These are phyloP conservation scores for Aspergillus tanneri DNA, from an alignment of 2,329 filamentous ascomycete species.

Conservation along the genomic window DNA sequence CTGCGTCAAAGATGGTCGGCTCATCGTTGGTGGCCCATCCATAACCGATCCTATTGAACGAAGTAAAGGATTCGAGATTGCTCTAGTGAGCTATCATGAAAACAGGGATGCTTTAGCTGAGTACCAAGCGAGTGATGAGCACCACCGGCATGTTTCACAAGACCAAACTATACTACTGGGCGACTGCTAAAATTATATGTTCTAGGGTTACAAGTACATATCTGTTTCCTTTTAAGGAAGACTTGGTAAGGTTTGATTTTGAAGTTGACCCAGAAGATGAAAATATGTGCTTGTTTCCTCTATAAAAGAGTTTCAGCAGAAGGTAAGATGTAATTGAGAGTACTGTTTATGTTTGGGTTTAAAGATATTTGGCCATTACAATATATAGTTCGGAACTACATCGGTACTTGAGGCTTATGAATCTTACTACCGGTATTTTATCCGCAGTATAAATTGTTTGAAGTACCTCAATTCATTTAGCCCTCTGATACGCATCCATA, in stretches of 20 bases:
- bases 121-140: constrained; percentile 56
- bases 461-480: too few relatives aligned
- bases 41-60: constrained; percentile 53
- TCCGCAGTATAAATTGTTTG: too few relatives aligned
- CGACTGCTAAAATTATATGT: background rate
- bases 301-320: too few relatives aligned
- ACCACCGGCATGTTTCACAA: constrained; percentile 44
- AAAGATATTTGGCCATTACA: too few relatives aligned
- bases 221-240: constrained; percentile 55
- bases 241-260: constrained; percentile 56
- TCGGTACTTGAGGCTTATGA: too few relatives aligned
- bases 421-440: too few relatives aligned
- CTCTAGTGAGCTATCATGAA: constrained; percentile 54
- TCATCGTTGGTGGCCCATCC: constrained; percentile 55
- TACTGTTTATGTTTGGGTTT: too few relatives aligned
- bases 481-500: too few relatives aligned
- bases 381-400: too few relatives aligned
- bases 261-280: constrained; percentile 44
- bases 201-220: constrained; percentile 52
- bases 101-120: constrained; percentile 47
- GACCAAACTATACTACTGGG: background rate
- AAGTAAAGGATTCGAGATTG: constrained; percentile 55
- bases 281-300: constrained; percentile 20
- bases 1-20: constrained; percentile 50
- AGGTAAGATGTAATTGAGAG: too few relatives aligned